phyloP scores from a whole-genome alignment of 129 eudicot species.

The Pittosporum tobira region DNA sequence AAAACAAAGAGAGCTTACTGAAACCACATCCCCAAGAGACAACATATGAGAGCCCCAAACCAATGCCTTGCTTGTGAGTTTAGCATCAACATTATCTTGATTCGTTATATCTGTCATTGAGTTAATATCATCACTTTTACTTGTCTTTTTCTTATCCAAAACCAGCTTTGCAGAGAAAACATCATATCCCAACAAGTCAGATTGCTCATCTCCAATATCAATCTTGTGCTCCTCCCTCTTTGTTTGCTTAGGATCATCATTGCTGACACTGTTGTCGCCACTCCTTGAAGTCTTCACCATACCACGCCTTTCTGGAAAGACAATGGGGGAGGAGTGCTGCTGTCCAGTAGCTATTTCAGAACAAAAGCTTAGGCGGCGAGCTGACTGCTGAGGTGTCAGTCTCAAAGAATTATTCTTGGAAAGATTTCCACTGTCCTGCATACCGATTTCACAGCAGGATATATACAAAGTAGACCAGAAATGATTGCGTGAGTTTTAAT shows the following conservation, averaged over 20 bases:
- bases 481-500: slow-evolving; percentile 19
- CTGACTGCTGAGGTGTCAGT: slow-evolving; percentile 71
- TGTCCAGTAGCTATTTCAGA: slow-evolving; percentile 81
- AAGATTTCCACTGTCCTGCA: slow-evolving; percentile 80
- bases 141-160: slow-evolving; percentile 59
- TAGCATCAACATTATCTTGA: slow-evolving; percentile 74
- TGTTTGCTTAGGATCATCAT: slow-evolving; percentile 45
- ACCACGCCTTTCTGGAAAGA: slow-evolving; percentile 86
- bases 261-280: slow-evolving; percentile 34
- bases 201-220: slow-evolving; percentile 89
- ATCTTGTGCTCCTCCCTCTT: slow-evolving; percentile 80
- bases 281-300: slow-evolving; percentile 47
- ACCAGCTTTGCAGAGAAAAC: slow-evolving; percentile 80
- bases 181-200: slow-evolving; percentile 86
- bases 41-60: slow-evolving; percentile 82
- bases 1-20: slow-evolving; percentile 39
- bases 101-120: slow-evolving; percentile 40
- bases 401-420: slow-evolving; percentile 62
- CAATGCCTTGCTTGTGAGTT: slow-evolving; percentile 88
- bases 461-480: slow-evolving; percentile 13
- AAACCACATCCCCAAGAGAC: slow-evolving; percentile 68
- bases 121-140: slow-evolving; percentile 39
- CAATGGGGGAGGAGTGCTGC: slow-evolving; percentile 83
- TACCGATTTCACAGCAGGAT: slow-evolving; percentile 24
- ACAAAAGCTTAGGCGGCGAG: slow-evolving; percentile 76